Conservation (phyloP, 2,329 filamentous ascomycete genomes). For the Pseudonectria foliicola region DNA sequence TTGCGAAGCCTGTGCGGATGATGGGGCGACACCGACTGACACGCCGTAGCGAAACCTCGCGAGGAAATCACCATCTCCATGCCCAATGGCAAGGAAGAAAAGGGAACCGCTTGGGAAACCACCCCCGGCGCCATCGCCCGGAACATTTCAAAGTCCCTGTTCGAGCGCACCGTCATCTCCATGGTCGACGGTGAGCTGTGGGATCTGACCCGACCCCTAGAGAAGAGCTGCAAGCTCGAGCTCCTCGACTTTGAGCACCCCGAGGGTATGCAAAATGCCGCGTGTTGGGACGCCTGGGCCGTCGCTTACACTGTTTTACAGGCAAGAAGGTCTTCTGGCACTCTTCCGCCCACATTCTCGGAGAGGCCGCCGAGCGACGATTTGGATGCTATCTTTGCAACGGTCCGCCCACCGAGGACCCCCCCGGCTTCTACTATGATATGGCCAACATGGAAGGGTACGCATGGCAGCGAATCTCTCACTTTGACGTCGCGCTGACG, state of each 20-base stretch:
- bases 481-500: constrained; percentile 11
- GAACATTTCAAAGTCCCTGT: constrained; percentile 76
- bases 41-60: constrained; percentile 55
- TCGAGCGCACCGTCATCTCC: constrained; percentile 81
- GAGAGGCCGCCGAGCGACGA: constrained; percentile 83
- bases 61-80: constrained; percentile 69
- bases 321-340: constrained; percentile 98
- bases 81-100: constrained; percentile 61
- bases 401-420: constrained; percentile 79
- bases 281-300: not conserved
- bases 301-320: constrained; percentile 10
- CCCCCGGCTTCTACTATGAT: constrained; percentile 85
- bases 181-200: constrained; percentile 78
- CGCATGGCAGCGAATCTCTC: not conserved
- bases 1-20: constrained; percentile 8
- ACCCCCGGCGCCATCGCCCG: constrained; percentile 73
- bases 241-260: constrained; percentile 68
- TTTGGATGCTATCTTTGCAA: constrained; percentile 92
- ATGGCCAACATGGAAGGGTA: constrained; percentile 58
- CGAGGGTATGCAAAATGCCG: constrained; percentile 22
- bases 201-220: constrained; percentile 87
- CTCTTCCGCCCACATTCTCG: constrained; percentile 90
- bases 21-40: constrained; percentile 15
- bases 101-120: constrained; percentile 84
- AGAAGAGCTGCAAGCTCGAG: constrained; percentile 78